Evolutionary conservation across 768 basidiomycete genomes (phyloP), one percentile per base, ranked within the genome.

Genomic region (Tulasnella sp.): DNA sequence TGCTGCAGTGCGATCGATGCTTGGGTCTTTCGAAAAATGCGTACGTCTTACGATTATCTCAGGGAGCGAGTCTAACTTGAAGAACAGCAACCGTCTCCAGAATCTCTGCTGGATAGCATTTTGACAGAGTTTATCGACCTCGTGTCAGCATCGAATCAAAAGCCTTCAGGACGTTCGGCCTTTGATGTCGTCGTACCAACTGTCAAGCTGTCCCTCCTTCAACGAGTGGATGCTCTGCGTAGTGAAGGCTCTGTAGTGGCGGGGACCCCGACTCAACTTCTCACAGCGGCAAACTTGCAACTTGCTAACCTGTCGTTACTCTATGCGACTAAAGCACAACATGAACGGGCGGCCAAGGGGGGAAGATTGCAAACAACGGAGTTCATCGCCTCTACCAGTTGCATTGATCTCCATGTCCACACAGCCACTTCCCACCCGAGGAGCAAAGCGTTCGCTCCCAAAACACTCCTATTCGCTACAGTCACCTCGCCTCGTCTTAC

Each of bases 401-500:
- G 52, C 26, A 65, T 65, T 14, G 39, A 65, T 52, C 34, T 70
- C 9, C 69, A 70, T 39, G 47, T 52, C 41, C 69, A 70, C 52
- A 70, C 69, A 9, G 69, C 69, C 22, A 70, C 69, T 36, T 70
- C 69, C 26, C 69, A 70, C 34, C 69, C 69, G 29, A 29, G 69
- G 32, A 70, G 69, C 52, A 70, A 47, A 37, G 41, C 69, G 16
- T 70, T 70, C 39, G 22, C 36, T 14, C 69, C 69, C 11, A 47
- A 16, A 16, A 70, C 42, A 16, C 69, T 70, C 44, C 47, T 70
- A 32, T 47, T 35, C 34, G 69, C 69, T 11, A 62, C 52, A 16
- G n/a, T 70, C 32, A 36, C 17, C 7, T 14, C 69, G 1, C 47
- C 52, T 9, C 41, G 35, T 17, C n/a, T 72, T 12, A 39, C 62